Evolutionary conservation across 495 filamentous ascomycete species (phyloP).

Genomic region (Symbiotaphrina buchneri): DNA sequence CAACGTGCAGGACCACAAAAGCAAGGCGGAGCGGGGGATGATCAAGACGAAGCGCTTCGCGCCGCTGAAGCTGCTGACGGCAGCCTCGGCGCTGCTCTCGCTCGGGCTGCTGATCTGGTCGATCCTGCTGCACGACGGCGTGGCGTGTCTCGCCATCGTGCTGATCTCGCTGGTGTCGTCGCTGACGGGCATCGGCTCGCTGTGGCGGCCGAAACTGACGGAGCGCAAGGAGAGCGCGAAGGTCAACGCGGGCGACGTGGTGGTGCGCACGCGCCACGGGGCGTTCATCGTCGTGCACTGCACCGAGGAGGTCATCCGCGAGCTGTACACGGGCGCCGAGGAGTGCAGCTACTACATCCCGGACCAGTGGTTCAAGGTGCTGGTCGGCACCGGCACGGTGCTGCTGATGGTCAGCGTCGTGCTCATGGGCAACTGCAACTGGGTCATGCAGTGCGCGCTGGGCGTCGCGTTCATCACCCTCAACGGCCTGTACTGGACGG

Average conservation of each 20-base stretch:
- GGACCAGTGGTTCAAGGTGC: constrained; percentile 18
- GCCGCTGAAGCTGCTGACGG: constrained; percentile 25
- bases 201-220: constrained; percentile 28
- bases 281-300: constrained; percentile 38
- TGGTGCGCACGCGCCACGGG: constrained; percentile 35
- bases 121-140: constrained; percentile 28
- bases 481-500: constrained; percentile 35
- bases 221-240: constrained; percentile 19
- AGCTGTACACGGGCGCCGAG: constrained; percentile 39
- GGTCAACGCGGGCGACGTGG: constrained; percentile 34
- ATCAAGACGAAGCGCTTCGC: constrained; percentile 23
- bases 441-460: constrained; percentile 32
- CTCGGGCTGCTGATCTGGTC: constrained; percentile 17
- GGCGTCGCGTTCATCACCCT: constrained; percentile 31
- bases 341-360: constrained; percentile 26
- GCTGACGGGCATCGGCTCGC: constrained; percentile 27
- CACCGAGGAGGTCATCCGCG: constrained; percentile 36
- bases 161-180: constrained; percentile 21
- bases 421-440: constrained; percentile 35
- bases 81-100: constrained; percentile 25
- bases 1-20: background rate
- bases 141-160: constrained; percentile 12
- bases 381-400: constrained; percentile 33
- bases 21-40: constrained; percentile 12
- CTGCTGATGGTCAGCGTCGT: constrained; percentile 38